phyloP scores from a whole-genome alignment of 1,284 basidiomycete species.

The Tranzscheliella williamsii region DNA sequence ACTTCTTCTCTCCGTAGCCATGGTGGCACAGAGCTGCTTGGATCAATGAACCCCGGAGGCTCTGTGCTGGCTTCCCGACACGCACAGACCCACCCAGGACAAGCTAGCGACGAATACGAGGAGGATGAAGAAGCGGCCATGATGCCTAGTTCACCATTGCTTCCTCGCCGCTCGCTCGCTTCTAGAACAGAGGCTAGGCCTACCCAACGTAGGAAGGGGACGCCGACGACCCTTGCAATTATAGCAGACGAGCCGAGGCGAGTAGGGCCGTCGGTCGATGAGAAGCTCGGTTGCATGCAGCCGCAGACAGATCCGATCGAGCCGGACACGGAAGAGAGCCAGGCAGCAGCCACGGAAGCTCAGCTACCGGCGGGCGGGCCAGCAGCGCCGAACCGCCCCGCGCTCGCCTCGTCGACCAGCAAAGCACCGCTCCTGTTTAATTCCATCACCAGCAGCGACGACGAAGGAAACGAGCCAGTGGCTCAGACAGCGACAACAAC shows the following conservation, averaged over 20 bases:
- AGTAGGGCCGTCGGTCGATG: no score
- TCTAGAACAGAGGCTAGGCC: no score
- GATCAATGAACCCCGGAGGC: no score
- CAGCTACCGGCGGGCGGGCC: neutral
- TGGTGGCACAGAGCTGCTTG: no score
- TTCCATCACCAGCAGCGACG: neutral
- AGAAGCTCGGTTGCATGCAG: no score
- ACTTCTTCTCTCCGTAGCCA: slow-evolving; percentile 8
- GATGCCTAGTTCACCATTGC: slow-evolving; percentile 13
- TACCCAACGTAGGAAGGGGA: neutral
- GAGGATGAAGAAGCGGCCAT: neutral
- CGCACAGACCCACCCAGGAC: no score
- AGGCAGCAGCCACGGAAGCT: neutral
- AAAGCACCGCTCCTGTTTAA: neutral
- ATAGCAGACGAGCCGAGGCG: no score
- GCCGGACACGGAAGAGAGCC: neutral
- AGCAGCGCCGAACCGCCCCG: no score
- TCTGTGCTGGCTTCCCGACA: no score
- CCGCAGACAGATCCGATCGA: slow-evolving; percentile 2
- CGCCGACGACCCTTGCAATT: no score
- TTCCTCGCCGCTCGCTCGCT: neutral
- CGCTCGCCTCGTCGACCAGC: no score
- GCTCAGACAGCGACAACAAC: neutral
- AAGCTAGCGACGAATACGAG: neutral
- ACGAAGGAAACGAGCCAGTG: no score